phyloP scores from a whole-genome alignment of 2,329 filamentous ascomycete species.

The Monilinia aucupariae region DNA sequence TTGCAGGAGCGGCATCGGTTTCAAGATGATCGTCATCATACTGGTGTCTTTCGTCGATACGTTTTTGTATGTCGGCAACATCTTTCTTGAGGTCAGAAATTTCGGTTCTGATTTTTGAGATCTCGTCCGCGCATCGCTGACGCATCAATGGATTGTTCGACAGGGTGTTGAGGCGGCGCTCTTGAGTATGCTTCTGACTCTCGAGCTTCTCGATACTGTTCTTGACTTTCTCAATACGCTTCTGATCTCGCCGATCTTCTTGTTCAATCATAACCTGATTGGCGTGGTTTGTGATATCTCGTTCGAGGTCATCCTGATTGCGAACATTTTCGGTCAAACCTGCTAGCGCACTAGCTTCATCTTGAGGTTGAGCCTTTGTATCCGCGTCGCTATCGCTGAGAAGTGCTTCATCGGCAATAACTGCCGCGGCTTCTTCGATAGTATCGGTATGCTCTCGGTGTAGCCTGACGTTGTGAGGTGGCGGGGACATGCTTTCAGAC shows the following conservation, averaged over 20 bases:
- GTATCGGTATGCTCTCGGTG: constrained; percentile 23
- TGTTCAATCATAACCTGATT: constrained; percentile 54
- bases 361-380: constrained; percentile 18
- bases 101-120: constrained; percentile 28
- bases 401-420: constrained; percentile 22
- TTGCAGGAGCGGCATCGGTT: constrained; percentile 43
- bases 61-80: constrained; percentile 70
- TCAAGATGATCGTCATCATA: constrained; percentile 43
- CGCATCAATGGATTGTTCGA: constrained; percentile 45
- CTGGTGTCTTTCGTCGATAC: constrained; percentile 70
- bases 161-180: constrained; percentile 51
- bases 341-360: constrained; percentile 42
- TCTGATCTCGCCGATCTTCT: constrained; percentile 58
- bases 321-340: constrained; percentile 65
- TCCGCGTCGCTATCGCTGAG: constrained; percentile 17
- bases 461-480: constrained; percentile 18
- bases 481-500: constrained; percentile 11
- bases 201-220: constrained; percentile 54
- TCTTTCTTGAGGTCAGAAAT: constrained; percentile 57
- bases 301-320: constrained; percentile 84
- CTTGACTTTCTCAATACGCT: constrained; percentile 55
- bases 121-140: constrained; percentile 40
- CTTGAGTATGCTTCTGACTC: constrained; percentile 55
- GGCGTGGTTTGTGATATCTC: constrained; percentile 68
- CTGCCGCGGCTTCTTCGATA: constrained; percentile 27